These are phyloP conservation scores for Rhizopus stolonifer DNA, from an alignment of 371 early-diverging fungal genomes.

Conservation along the genomic window DNA sequence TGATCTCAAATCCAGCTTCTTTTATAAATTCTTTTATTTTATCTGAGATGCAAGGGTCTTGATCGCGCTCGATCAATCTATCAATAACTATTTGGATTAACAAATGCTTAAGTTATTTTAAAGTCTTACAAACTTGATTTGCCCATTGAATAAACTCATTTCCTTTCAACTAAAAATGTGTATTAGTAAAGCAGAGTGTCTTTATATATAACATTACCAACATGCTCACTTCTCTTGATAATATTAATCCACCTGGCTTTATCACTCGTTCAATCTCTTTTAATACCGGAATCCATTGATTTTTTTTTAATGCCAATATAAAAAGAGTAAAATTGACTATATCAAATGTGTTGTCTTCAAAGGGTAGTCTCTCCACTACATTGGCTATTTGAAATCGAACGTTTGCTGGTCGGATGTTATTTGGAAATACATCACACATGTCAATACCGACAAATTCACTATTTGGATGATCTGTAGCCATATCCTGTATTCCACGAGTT, in stretches of 20 bases:
- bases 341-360: slow-evolving; percentile 59
- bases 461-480: slow-evolving; percentile 56
- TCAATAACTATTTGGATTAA: slow-evolving; percentile 28
- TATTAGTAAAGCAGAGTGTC: background rate
- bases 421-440: slow-evolving; percentile 56
- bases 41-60: slow-evolving; percentile 46
- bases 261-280: slow-evolving; percentile 53
- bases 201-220: slow-evolving; percentile 15
- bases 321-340: slow-evolving; percentile 57
- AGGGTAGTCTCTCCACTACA: slow-evolving; percentile 49
- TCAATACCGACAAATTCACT: slow-evolving; percentile 57
- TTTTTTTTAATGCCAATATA: slow-evolving; percentile 45
- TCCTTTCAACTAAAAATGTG: slow-evolving; percentile 22
- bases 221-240: slow-evolving; percentile 49
- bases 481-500: slow-evolving; percentile 31
- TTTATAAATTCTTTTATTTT: slow-evolving; percentile 34
- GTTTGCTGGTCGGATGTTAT: slow-evolving; percentile 45
- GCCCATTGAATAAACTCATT: slow-evolving; percentile 34
- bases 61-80: slow-evolving; percentile 38
- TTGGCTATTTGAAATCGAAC: slow-evolving; percentile 44
- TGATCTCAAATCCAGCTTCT: slow-evolving; percentile 33
- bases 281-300: slow-evolving; percentile 50
- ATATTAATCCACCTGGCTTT: slow-evolving; percentile 60
- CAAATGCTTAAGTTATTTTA: too few species aligned
- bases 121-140: slow-evolving; percentile 28